Base-by-base conservation (phyloP, 2,329 filamentous ascomycete genomes). In the Leptographium radiaticola region DNA sequence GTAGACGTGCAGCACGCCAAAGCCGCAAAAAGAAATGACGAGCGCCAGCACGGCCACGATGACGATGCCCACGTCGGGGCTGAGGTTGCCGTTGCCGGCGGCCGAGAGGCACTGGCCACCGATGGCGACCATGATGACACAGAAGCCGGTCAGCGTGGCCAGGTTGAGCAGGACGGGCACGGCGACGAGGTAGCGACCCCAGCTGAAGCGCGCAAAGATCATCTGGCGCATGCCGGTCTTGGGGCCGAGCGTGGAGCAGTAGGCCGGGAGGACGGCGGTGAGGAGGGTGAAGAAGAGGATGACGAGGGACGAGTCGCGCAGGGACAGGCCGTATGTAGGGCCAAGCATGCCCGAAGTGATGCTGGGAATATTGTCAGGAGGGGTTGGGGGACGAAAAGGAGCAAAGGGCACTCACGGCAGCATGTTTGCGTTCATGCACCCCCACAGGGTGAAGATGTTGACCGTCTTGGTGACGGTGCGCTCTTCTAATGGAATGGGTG, bases 151-250 rank as follows among this genome's bases (percentile, higher is more conserved):
- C 2, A 83, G 68, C 0, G 79, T 83, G 15, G 79, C 79, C 30
- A 84, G 68, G 60, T 84, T 84, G 56, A 84, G 69, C 11, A 84
- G 62, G 3, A 83, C 75, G 2, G 79, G 74, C n/a, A 84, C 62
- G 0, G 74, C 76, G 38, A 81, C 76, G 20, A 79, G 67, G 61
- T 81, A 82, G 43, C 75, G 71, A 18, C 78, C 80, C 62, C 82
- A 85, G 43, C 75, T 77, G 64, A 77, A 84, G 25, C 81, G 71
- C 5, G 81, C 80, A 59, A 81, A 79, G 9, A 84, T 75, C 73
- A 84, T 81, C 64, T 84, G 80, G 16, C 81, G 72, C 73, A 84
- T 76, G 44, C 80, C 81, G 11, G 79, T 83, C 64, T 75, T 76
- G 5, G 80, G 77, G 0, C 80, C 80, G 51, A 81, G 65, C 0